Percentiles rank a stretch among this genome's conserved stretches.
Evolutionary conservation across 768 basidiomycete species (phyloP).

Genomic region (Lactarius deliciosus): DNA sequence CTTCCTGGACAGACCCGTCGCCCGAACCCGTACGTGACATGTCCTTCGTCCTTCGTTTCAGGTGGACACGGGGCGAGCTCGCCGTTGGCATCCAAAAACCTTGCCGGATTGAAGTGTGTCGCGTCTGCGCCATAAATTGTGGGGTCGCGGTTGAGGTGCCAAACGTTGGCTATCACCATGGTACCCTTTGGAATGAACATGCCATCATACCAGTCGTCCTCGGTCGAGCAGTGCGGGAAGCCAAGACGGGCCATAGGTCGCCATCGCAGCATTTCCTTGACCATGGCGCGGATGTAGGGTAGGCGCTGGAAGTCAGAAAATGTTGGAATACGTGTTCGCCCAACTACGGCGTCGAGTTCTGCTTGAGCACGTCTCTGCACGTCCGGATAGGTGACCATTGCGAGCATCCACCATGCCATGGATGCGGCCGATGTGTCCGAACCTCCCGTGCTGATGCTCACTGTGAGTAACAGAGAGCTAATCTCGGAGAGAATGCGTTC

Average conservation of each 20-base stretch:
- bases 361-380: slow-evolving; percentile 9
- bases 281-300: slow-evolving; percentile 25
- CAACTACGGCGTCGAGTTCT: slow-evolving; percentile 22
- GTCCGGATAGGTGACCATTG: slow-evolving; percentile 17
- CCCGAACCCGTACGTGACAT: slow-evolving; percentile 33
- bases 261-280: slow-evolving; percentile 27
- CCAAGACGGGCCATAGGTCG: slow-evolving; percentile 11
- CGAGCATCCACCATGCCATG: slow-evolving; percentile 16
- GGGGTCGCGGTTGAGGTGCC: slow-evolving; percentile 31
- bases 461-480: background rate
- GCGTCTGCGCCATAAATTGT: slow-evolving; percentile 32
- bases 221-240: slow-evolving; percentile 26
- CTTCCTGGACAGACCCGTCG: slow-evolving; percentile 21
- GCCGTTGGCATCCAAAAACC: slow-evolving; percentile 32
- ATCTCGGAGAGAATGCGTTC: background rate
- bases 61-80: slow-evolving; percentile 18
- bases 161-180: slow-evolving; percentile 36
- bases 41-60: slow-evolving; percentile 27
- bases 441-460: slow-evolving; percentile 3
- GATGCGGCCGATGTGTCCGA: slow-evolving; percentile 1
- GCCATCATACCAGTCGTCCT: slow-evolving; percentile 35
- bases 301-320: slow-evolving; percentile 19
- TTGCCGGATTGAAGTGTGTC: slow-evolving; percentile 29
- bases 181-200: slow-evolving; percentile 39
- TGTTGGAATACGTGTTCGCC: slow-evolving; percentile 17